Evolutionary conservation across 441 rosid genomes (phyloP).

Genomic region (Syzygium malaccense): DNA sequence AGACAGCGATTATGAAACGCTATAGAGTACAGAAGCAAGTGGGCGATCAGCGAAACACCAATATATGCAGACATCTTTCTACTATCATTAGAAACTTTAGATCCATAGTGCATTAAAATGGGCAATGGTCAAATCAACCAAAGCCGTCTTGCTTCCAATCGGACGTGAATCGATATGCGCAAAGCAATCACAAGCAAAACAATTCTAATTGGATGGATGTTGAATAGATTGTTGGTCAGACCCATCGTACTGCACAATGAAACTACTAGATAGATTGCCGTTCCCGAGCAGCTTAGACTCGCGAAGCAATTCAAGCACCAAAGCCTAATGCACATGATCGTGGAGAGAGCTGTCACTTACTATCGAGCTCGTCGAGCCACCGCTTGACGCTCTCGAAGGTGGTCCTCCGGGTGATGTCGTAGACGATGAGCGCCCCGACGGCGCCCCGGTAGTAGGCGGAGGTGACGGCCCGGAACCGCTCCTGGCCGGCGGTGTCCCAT

Average conservation of each 20-base stretch:
- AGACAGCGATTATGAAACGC: not conserved
- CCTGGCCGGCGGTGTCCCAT: constrained; percentile 20
- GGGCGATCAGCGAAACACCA: not conserved
- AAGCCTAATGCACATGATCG: not conserved
- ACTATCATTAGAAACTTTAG: not conserved
- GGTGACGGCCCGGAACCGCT: constrained; percentile 16
- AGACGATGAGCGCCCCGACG: constrained; percentile 10
- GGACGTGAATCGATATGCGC: not conserved
- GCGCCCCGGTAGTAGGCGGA: constrained; percentile 19
- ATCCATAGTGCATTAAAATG: not conserved
- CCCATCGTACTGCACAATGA: not conserved
- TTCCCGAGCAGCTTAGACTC: not conserved
- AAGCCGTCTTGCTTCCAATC: not conserved
- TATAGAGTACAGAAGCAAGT: not conserved
- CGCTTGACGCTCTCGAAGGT: constrained; percentile 17
- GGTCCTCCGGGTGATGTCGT: constrained; percentile 11
- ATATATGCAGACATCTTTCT: not conserved
- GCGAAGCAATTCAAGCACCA: not conserved
- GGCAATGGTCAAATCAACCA: not conserved
- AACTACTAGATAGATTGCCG: not conserved
- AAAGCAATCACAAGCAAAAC: rapidly evolving
- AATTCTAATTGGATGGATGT: not conserved
- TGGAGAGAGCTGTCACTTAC: not conserved
- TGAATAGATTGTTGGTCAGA: not conserved
- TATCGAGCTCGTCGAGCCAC: constrained; percentile 15